Conservation (phyloP, 169 alveolate species). For the Cryptosporidium canis region DNA sequence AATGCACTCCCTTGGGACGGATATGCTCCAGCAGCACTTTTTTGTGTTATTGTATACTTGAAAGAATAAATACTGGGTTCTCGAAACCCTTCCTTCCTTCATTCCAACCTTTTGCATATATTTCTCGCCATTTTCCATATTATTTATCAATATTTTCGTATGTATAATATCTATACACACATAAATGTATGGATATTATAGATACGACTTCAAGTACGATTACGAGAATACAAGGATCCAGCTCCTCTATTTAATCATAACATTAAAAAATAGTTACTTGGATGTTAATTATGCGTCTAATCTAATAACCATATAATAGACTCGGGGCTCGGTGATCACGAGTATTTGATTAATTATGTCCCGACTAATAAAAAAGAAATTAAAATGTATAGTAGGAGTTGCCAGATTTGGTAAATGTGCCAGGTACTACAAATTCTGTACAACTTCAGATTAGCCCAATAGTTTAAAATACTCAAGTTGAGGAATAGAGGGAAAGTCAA, state of each 20-base stretch:
- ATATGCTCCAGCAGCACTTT: constrained; percentile 63
- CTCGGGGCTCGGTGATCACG: background rate
- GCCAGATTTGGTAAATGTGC: background rate
- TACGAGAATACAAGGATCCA: background rate
- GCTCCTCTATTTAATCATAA: background rate
- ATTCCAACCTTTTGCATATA: constrained; percentile 56
- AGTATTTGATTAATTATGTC: background rate
- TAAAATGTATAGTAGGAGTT: too few species aligned
- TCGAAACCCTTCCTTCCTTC: constrained; percentile 59
- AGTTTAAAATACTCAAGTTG: background rate
- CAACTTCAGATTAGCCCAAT: background rate
- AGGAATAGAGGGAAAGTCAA: background rate
- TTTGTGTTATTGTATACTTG: constrained; percentile 64
- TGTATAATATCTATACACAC: background rate
- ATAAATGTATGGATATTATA: background rate
- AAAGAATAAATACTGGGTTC: constrained; percentile 48
- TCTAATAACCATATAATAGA: background rate
- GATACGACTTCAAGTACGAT: background rate
- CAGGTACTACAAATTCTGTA: background rate
- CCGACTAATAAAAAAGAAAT: background rate
- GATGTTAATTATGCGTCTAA: background rate
- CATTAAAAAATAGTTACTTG: background rate
- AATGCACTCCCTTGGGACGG: constrained; percentile 64
- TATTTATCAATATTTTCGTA: background rate
- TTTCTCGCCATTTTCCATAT: constrained; percentile 67